These are phyloP conservation scores for Kurtzmaniella quercitrusa DNA, from an alignment of 1,139 yeast species.

Conservation along the genomic window DNA sequence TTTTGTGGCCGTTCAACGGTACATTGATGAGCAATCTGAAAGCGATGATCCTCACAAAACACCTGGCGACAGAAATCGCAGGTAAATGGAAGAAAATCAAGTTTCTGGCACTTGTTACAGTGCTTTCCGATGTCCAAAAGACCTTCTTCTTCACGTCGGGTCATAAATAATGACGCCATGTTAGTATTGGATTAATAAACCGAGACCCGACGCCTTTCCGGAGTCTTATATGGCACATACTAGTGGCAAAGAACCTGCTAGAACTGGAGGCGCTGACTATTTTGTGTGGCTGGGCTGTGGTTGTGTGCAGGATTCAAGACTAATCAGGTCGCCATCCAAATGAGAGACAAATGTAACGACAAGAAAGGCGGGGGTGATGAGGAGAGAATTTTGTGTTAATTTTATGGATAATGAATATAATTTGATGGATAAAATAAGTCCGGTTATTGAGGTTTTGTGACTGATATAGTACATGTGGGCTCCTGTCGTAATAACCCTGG, in stretches of 20 bases:
- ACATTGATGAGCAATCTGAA: slow-evolving; percentile 46
- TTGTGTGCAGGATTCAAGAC: too few species aligned
- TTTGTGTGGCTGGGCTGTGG: too few species aligned
- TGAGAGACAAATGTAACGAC: too few species aligned
- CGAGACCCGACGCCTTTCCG: background rate
- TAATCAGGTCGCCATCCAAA: too few species aligned
- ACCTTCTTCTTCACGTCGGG: slow-evolving; percentile 27
- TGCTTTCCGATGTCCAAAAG: slow-evolving; percentile 68
- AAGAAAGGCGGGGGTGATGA: too few species aligned
- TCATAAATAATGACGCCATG: slow-evolving; percentile 8
- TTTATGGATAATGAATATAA: too few species aligned
- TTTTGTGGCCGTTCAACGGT: slow-evolving; percentile 14
- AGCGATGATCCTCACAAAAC: slow-evolving; percentile 58
- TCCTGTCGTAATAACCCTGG: too few species aligned
- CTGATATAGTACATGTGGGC: too few species aligned
- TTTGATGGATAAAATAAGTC: too few species aligned
- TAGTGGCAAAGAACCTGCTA: slow-evolving; percentile 1
- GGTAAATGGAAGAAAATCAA: slow-evolving; percentile 67
- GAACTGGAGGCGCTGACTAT: background rate
- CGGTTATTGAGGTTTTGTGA: too few species aligned
- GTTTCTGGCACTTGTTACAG: slow-evolving; percentile 56
- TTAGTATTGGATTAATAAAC: background rate
- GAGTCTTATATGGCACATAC: background rate
- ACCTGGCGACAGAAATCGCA: slow-evolving; percentile 55
- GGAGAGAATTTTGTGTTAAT: too few species aligned